phyloP scores from a whole-genome alignment of 2,329 filamentous ascomycete species.

The Chrysoporthe austroafricana region DNA sequence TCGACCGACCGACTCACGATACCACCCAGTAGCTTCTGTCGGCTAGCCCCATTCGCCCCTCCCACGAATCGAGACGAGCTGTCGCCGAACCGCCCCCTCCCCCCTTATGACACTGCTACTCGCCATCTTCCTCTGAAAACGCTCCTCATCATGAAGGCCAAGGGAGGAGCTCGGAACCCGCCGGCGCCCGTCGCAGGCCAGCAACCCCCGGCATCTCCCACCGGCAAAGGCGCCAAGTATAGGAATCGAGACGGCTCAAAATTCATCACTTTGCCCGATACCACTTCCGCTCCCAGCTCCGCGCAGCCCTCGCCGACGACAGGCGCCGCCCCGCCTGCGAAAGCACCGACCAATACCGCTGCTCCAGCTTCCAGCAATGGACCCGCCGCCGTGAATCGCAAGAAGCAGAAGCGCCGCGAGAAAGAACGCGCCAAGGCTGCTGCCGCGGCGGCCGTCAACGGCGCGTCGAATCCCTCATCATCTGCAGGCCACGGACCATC shows the following conservation, averaged over 20 bases:
- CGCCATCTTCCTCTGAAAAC: conserved; percentile 14
- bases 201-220: conserved; percentile 58
- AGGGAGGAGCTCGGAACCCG: conserved; percentile 40
- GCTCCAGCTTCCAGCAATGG: conserved; percentile 27
- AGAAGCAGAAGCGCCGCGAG: conserved; percentile 91
- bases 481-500: conserved; percentile 34
- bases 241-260: conserved; percentile 72
- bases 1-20: background rate
- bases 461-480: conserved; percentile 43
- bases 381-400: conserved; percentile 71
- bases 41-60: conserved; percentile 7
- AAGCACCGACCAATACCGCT: conserved; percentile 34
- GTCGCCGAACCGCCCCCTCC: conserved; percentile 14
- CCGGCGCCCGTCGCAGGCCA: conserved; percentile 43
- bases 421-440: conserved; percentile 78
- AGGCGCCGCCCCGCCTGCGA: conserved; percentile 39
- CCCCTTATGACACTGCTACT: conserved; percentile 25
- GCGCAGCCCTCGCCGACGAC: conserved; percentile 58
- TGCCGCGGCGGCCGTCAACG: conserved; percentile 48
- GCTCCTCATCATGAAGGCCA: conserved; percentile 30
- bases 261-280: conserved; percentile 65
- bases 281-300: conserved; percentile 49
- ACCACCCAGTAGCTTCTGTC: conserved; percentile 4
- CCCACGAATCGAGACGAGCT: conserved; percentile 24
- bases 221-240: conserved; percentile 59